phyloP scores from a whole-genome alignment of 2,329 filamentous ascomycete genomes.

The Helotiales sp. region DNA sequence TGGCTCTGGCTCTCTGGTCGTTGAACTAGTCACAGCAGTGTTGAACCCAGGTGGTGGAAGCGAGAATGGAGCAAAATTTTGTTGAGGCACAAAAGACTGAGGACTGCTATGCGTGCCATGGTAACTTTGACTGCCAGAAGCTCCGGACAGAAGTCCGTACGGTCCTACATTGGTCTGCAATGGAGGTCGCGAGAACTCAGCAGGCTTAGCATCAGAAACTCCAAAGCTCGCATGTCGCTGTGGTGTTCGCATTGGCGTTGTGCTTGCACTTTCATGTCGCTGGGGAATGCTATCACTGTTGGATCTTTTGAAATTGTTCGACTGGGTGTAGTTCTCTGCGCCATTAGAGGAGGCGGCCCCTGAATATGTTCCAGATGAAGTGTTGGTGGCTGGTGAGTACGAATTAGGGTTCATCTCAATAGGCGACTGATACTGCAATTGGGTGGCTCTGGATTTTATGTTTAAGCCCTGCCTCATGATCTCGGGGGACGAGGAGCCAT shows the following conservation, averaged over 20 bases:
- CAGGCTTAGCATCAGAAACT: slow-evolving; percentile 30
- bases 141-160: slow-evolving; percentile 55
- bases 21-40: slow-evolving; percentile 35
- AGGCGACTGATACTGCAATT: slow-evolving; percentile 35
- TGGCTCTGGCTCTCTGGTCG: slow-evolving; percentile 31
- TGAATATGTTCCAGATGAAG: slow-evolving; percentile 32
- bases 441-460: slow-evolving; percentile 28
- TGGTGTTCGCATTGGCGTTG: slow-evolving; percentile 17
- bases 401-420: slow-evolving; percentile 29
- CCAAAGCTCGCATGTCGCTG: slow-evolving; percentile 35
- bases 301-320: slow-evolving; percentile 30
- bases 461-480: slow-evolving; percentile 28
- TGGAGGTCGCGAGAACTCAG: slow-evolving; percentile 45
- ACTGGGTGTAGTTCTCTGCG: slow-evolving; percentile 24
- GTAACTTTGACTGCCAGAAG: slow-evolving; percentile 47
- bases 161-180: slow-evolving; percentile 48
- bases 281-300: slow-evolving; percentile 32
- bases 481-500: slow-evolving; percentile 34
- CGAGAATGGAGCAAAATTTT: slow-evolving; percentile 63
- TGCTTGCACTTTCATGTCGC: slow-evolving; percentile 24
- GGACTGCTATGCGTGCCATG: slow-evolving; percentile 46
- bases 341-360: slow-evolving; percentile 27
- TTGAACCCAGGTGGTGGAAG: slow-evolving; percentile 61
- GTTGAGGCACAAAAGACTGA: slow-evolving; percentile 55
- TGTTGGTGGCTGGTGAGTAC: slow-evolving; percentile 32